Conservation (phyloP, 148 eudicot species). For the Vaccinium myrtillus region DNA sequence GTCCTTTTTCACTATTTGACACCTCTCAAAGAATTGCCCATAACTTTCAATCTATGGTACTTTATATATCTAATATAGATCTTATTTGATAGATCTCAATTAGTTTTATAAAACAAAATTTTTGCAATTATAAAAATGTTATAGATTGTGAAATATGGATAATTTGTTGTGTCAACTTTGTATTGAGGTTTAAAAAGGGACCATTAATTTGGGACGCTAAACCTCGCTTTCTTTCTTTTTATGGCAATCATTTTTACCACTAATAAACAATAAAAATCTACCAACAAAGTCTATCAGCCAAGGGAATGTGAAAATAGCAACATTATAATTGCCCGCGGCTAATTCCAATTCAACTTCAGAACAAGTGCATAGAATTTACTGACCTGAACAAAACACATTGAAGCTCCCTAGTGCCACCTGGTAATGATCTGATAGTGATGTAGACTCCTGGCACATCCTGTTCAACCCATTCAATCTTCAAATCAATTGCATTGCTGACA, state of each 20-base stretch:
- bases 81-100: too few species aligned
- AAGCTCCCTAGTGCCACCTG: constrained; percentile 84
- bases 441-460: constrained; percentile 95
- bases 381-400: constrained; percentile 93
- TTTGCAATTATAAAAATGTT: too few species aligned
- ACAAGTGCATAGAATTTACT: constrained; percentile 16
- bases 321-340: background rate
- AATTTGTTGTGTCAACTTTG: too few species aligned
- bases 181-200: too few species aligned
- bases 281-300: background rate
- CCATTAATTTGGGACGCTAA: too few species aligned
- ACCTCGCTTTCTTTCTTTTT: too few species aligned
- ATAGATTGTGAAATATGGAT: too few species aligned
- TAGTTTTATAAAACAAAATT: too few species aligned
- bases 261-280: background rate
- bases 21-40: too few species aligned
- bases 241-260: background rate
- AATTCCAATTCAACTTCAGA: background rate
- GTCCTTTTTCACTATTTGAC: too few species aligned
- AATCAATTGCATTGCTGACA: constrained; percentile 79
- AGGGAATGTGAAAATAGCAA: background rate
- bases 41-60: too few species aligned
- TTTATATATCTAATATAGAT: too few species aligned
- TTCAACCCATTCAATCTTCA: constrained; percentile 94
- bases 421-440: constrained; percentile 81